phyloP scores from a whole-genome alignment of 768 basidiomycete genomes.

The Mycena polygramma region DNA sequence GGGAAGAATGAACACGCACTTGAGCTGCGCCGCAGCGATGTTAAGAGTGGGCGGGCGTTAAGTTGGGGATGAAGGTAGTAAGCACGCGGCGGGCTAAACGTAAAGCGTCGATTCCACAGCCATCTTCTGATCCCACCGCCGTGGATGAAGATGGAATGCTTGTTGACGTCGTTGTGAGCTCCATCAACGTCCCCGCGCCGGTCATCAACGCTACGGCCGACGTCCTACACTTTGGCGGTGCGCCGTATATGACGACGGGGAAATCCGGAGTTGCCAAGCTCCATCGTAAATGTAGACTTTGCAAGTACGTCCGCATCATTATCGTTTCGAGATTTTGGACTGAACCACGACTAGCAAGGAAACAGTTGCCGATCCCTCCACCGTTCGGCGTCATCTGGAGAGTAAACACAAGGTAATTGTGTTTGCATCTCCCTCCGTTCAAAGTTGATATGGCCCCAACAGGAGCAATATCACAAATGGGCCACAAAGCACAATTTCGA shows the following conservation, averaged over 20 bases:
- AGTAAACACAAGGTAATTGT: slow-evolving; percentile 18
- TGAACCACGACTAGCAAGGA: slow-evolving; percentile 1
- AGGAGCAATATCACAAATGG: slow-evolving; percentile 26
- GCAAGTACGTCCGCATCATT: slow-evolving; percentile 29
- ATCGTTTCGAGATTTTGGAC: background rate
- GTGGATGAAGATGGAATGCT: slow-evolving; percentile 21
- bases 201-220: slow-evolving; percentile 9
- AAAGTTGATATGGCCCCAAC: background rate
- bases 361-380: slow-evolving; percentile 18
- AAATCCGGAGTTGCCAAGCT: background rate
- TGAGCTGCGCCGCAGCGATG: too few species aligned
- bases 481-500: slow-evolving; percentile 18
- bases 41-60: too few species aligned
- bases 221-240: slow-evolving; percentile 16
- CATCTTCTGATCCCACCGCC: background rate
- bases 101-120: too few species aligned
- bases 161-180: slow-evolving; percentile 17
- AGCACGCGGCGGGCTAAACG: background rate
- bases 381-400: slow-evolving; percentile 16
- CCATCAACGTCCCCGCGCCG: background rate
- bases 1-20: too few species aligned
- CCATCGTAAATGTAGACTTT: slow-evolving; percentile 11
- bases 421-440: too few species aligned
- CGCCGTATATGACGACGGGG: background rate
- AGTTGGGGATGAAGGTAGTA: too few species aligned